Evolutionary conservation across 1,139 yeast species (phyloP).

Genomic region (Geotrichum reessii): DNA sequence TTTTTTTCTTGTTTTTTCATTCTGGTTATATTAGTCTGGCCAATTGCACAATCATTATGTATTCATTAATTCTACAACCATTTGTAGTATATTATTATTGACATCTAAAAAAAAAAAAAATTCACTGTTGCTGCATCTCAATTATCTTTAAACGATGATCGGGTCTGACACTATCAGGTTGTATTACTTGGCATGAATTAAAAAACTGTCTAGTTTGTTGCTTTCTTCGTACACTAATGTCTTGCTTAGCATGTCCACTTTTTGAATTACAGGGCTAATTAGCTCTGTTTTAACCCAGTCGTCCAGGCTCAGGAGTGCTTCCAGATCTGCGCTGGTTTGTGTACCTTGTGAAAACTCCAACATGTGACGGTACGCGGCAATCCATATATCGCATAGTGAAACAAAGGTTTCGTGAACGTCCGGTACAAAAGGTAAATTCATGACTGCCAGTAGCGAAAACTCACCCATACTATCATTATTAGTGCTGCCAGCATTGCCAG

Average conservation of each 20-base stretch:
- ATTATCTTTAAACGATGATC: too few relatives aligned
- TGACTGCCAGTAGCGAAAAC: conserved; percentile 23
- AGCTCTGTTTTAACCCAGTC: conserved; percentile 27
- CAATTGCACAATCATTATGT: neutral
- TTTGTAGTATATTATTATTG: neutral
- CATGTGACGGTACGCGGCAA: conserved; percentile 27
- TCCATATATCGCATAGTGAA: conserved; percentile 29
- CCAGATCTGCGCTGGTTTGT: neutral
- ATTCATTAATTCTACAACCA: neutral
- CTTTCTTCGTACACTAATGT: conserved; percentile 28
- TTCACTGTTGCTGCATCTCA: too few relatives aligned
- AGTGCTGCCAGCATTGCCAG: neutral
- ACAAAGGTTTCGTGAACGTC: conserved; percentile 31
- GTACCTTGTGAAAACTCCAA: conserved; percentile 19
- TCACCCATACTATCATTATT: conserved; percentile 16
- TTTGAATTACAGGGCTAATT: conserved; percentile 29
- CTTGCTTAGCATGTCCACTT: conserved; percentile 27
- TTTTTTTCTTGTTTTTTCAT: neutral
- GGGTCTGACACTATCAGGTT: too few relatives aligned
- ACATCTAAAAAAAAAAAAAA: neutral
- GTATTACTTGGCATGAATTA: conserved; percentile 21
- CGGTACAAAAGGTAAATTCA: conserved; percentile 31
- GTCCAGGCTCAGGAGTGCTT: conserved; percentile 26
- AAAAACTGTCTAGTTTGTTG: conserved; percentile 25
- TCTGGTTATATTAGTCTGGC: neutral